Evolutionary conservation across 805 yeast species (phyloP).

Genomic region (Sugiyamaella mastotermitis): DNA sequence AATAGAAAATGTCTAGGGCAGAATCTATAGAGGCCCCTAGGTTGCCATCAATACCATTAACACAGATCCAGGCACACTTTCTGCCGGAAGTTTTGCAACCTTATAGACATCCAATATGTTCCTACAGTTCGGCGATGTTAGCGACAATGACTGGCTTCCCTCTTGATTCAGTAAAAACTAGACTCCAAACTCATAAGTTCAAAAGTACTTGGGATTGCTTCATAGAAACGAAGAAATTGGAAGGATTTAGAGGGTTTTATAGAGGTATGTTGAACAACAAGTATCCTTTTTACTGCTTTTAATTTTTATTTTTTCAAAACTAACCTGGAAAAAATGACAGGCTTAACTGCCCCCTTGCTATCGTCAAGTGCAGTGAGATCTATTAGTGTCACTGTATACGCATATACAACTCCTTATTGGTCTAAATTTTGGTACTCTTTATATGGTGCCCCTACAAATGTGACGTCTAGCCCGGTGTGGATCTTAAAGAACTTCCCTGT

Average conservation of each 20-base stretch:
- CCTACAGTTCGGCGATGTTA: conserved; percentile 56
- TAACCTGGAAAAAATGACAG: conserved; percentile 1
- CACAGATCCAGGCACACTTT: no score
- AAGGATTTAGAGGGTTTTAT: conserved; percentile 66
- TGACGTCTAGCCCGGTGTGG: conserved; percentile 3
- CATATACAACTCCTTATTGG: conserved; percentile 41
- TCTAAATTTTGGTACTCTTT: conserved; percentile 15
- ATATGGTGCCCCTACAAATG: conserved; percentile 8
- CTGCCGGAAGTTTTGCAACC: conserved; percentile 16
- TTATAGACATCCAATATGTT: conserved; percentile 52
- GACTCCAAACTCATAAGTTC: conserved; percentile 76
- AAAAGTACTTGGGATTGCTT: conserved; percentile 53
- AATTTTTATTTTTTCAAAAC: no score
- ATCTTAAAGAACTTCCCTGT: conserved; percentile 16
- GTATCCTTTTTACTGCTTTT: background rate
- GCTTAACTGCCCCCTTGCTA: conserved; percentile 59
- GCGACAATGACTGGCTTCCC: conserved; percentile 78
- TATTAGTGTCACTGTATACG: conserved; percentile 57
- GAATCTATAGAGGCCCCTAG: no score
- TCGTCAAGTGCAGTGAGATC: conserved; percentile 59
- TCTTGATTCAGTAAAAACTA: conserved; percentile 76
- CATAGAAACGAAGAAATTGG: conserved; percentile 45
- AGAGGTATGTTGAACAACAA: no score
- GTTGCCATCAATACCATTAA: no score
- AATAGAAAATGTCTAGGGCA: no score